phyloP scores from a whole-genome alignment of 192 early-diverging fungal species.

The Coemansia sp. region DNA sequence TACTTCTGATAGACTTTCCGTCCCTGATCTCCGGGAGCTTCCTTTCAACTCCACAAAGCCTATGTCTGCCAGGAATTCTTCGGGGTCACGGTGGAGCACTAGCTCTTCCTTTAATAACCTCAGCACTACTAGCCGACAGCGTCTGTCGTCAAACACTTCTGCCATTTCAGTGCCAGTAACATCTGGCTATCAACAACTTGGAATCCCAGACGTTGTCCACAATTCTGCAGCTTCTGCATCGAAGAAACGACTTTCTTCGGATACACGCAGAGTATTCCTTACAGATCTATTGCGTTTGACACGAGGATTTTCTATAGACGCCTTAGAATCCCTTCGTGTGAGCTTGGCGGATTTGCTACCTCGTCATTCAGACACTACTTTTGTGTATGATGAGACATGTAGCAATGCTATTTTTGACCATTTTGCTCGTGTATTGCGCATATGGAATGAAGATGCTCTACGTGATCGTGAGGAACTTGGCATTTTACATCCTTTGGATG shows the following conservation, averaged over 20 bases:
- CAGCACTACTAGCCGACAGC: background rate
- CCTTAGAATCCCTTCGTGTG: slow-evolving; percentile 16
- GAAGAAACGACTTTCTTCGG: background rate
- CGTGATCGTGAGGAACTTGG: background rate
- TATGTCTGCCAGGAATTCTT: background rate
- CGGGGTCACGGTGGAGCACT: background rate
- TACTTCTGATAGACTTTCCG: background rate
- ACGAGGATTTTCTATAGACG: slow-evolving; percentile 8
- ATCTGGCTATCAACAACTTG: background rate
- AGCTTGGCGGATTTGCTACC: background rate
- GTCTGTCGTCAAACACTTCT: background rate
- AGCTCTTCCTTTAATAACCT: background rate
- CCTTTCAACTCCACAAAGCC: background rate
- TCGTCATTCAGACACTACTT: background rate
- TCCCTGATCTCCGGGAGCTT: background rate
- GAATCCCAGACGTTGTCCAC: slow-evolving; percentile 9
- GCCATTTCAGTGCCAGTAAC: background rate
- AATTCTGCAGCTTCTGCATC: background rate
- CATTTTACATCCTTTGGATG: background rate
- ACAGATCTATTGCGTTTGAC: slow-evolving; percentile 2
- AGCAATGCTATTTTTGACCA: background rate
- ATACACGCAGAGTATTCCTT: slow-evolving; percentile 2
- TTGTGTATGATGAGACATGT: background rate
- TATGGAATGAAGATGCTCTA: background rate
- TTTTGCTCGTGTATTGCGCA: background rate